Percentiles rank a stretch among this genome's conserved stretches.
phyloP scores from a whole-genome alignment of 2,329 filamentous ascomycete genomes.

The Paramyrothecium sp. region DNA sequence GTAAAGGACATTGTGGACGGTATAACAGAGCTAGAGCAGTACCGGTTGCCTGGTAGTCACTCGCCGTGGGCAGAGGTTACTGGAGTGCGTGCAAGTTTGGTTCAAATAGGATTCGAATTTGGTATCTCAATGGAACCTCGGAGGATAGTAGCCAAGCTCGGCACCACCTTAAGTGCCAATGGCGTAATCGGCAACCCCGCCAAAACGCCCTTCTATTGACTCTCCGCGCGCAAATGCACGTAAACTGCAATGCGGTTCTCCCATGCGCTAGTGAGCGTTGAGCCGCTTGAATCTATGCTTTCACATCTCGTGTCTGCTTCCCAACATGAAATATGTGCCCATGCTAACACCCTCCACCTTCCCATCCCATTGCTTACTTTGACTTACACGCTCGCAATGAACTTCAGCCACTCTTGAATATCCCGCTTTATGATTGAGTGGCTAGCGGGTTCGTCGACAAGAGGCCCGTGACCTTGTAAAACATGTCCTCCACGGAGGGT shows the following conservation, averaged over 20 bases:
- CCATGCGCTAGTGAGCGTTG: background rate
- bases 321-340: too few species aligned
- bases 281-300: background rate
- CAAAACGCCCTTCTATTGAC: constrained; percentile 9
- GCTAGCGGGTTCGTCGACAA: constrained; percentile 56
- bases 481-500: constrained; percentile 72
- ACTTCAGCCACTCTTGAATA: too few species aligned
- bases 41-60: too few species aligned
- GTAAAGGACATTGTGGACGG: constrained; percentile 62
- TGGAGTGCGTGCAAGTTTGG: too few species aligned
- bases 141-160: constrained; percentile 9
- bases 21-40: too few species aligned
- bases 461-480: constrained; percentile 64
- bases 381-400: too few species aligned
- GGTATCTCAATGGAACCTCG: constrained; percentile 13
- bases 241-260: constrained; percentile 6
- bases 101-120: constrained; percentile 4
- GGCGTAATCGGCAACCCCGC: constrained; percentile 32
- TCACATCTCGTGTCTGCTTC: background rate
- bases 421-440: constrained; percentile 11
- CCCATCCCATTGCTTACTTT: too few species aligned
- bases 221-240: constrained; percentile 10
- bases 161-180: constrained; percentile 24
- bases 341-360: too few species aligned
- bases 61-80: too few species aligned